Evolutionary conservation across 2,329 filamentous ascomycete genomes (phyloP).

Genomic region (Alternaria tenuissima): DNA sequence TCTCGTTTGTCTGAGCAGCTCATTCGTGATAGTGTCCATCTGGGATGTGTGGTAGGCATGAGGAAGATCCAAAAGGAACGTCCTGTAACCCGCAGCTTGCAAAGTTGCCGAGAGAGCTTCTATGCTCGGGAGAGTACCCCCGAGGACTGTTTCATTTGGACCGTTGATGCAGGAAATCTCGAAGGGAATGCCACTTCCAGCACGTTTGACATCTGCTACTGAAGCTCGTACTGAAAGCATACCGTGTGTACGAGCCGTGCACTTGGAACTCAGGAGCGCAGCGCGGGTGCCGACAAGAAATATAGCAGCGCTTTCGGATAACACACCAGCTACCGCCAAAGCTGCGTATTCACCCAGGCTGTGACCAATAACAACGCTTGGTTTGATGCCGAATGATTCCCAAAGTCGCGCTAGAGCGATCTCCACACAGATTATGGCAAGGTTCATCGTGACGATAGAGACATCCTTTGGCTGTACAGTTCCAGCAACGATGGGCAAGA

Average conservation of each 20-base stretch:
- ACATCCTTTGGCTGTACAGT: neutral
- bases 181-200: neutral
- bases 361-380: neutral
- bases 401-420: neutral
- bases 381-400: neutral
- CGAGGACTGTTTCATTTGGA: neutral
- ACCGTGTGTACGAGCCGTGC: neutral
- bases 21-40: neutral
- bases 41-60: neutral
- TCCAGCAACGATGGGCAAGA: neutral
- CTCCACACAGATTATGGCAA: neutral
- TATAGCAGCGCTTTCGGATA: neutral
- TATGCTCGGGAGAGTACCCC: neutral
- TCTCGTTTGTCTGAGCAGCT: neutral
- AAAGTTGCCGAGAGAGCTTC: neutral
- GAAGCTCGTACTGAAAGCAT: neutral
- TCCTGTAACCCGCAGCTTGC: neutral
- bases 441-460: neutral
- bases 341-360: neutral
- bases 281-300: neutral
- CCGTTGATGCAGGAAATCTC: neutral
- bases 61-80: neutral
- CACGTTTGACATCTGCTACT: neutral
- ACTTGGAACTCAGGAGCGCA: neutral
- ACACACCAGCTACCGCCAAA: neutral